Evolutionary conservation across 2,329 filamentous ascomycete species (phyloP).

Genomic region (Drechmeria coniospora): DNA sequence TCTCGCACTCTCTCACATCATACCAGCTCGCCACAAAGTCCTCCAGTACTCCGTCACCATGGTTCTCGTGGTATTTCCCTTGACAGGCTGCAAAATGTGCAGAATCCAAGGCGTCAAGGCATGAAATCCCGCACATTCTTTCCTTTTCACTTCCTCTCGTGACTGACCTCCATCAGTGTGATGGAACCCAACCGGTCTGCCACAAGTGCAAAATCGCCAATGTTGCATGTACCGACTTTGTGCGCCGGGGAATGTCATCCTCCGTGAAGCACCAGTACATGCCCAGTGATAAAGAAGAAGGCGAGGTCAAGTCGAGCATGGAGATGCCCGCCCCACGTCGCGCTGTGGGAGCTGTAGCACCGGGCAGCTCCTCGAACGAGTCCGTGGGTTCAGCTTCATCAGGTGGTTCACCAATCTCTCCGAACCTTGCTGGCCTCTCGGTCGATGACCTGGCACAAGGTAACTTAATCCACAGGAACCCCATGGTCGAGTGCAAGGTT

Average conservation of each 20-base stretch:
- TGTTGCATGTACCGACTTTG: constrained; percentile 46
- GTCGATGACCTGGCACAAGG: constrained; percentile 38
- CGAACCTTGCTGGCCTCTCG: constrained; percentile 22
- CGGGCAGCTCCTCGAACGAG: too few species aligned
- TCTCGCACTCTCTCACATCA: not conserved
- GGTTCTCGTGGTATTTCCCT: constrained; percentile 50
- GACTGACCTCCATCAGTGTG: constrained; percentile 36
- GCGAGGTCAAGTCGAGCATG: too few species aligned
- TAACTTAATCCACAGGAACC: constrained; percentile 44
- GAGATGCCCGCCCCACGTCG: too few species aligned
- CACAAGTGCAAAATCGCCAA: constrained; percentile 47
- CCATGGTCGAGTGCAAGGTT: too few species aligned
- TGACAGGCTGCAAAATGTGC: constrained; percentile 57
- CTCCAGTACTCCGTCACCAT: constrained; percentile 23
- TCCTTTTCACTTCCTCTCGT: not conserved
- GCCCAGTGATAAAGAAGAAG: too few species aligned
- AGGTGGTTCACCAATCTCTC: constrained; percentile 10
- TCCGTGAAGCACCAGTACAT: too few species aligned
- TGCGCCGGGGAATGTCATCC: too few species aligned
- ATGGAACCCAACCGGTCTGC: constrained; percentile 49
- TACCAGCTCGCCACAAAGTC: not conserved
- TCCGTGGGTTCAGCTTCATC: too few species aligned
- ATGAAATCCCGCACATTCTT: constrained; percentile 4
- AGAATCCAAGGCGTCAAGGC: constrained; percentile 59
- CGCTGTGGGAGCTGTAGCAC: too few species aligned